These are phyloP conservation scores for Penicillium canescens DNA, from an alignment of 495 filamentous ascomycete species.

Conservation along the genomic window DNA sequence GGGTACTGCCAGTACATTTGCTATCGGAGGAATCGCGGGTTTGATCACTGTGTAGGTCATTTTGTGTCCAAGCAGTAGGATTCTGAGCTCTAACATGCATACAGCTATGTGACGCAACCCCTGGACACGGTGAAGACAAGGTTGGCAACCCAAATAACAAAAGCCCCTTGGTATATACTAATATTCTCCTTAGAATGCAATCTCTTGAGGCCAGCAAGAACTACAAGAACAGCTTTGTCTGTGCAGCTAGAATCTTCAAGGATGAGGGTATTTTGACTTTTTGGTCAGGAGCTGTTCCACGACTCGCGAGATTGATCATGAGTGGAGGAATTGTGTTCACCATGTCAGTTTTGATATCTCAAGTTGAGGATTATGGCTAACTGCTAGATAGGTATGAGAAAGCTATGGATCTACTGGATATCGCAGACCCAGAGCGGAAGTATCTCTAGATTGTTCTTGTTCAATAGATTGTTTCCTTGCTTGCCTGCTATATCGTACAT, in stretches of 20 bases:
- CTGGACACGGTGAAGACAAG: slow-evolving; percentile 94
- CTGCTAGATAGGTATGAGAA: slow-evolving; percentile 77
- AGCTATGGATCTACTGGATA: slow-evolving; percentile 84
- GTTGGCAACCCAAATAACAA: slow-evolving; percentile 31
- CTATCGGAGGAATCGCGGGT: slow-evolving; percentile 85
- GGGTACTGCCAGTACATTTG: slow-evolving; percentile 85
- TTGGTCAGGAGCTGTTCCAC: slow-evolving; percentile 89
- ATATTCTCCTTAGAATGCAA: slow-evolving; percentile 73
- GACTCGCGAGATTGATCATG: slow-evolving; percentile 78
- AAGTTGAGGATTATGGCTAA: slow-evolving; percentile 6
- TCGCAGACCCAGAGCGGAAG: slow-evolving; percentile 76
- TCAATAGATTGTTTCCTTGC: slow-evolving; percentile 6
- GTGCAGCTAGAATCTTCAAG: slow-evolving; percentile 78
- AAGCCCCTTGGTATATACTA: background rate
- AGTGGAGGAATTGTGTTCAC: slow-evolving; percentile 98
- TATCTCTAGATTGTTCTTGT: slow-evolving; percentile 61
- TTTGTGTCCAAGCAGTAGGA: background rate
- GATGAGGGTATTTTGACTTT: slow-evolving; percentile 89
- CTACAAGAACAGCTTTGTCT: slow-evolving; percentile 89
- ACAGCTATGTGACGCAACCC: slow-evolving; percentile 73
- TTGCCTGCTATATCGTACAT: slow-evolving; percentile 17
- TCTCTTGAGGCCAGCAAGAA: slow-evolving; percentile 80
- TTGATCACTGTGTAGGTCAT: slow-evolving; percentile 86
- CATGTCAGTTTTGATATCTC: slow-evolving; percentile 58
- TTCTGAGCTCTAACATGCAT: background rate